A percentile compares a stretch with the other conserved stretches of the same genome.
These are phyloP conservation scores for Asterionellopsis glacialis DNA, from an alignment of 108 stramenopile genomes.

Conservation along the genomic window DNA sequence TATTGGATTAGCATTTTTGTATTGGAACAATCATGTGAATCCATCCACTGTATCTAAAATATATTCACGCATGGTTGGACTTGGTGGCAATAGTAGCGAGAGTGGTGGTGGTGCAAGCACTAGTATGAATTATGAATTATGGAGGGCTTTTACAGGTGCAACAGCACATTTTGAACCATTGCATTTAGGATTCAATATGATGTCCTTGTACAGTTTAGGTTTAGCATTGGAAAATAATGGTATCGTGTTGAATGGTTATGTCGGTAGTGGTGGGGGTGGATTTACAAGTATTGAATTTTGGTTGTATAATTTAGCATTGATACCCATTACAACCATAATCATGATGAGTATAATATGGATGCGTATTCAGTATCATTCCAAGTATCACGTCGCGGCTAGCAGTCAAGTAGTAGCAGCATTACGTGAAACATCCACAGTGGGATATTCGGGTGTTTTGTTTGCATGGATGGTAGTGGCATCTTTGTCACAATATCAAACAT, in stretches of 20 bases:
- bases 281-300: constrained; percentile 50
- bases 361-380: background rate
- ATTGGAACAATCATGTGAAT: constrained; percentile 59
- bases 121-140: constrained; percentile 42
- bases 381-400: background rate
- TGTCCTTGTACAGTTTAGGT: constrained; percentile 59
- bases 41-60: constrained; percentile 39
- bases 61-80: constrained; percentile 28
- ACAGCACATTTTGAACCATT: constrained; percentile 79
- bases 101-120: too few relatives aligned
- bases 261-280: background rate
- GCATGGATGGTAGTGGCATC: constrained; percentile 75
- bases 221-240: constrained; percentile 36
- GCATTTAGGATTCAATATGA: constrained; percentile 78
- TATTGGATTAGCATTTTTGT: constrained; percentile 45
- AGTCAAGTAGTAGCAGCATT: constrained; percentile 1
- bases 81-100: too few relatives aligned
- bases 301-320: constrained; percentile 55
- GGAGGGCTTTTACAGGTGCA: constrained; percentile 55
- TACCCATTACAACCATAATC: constrained; percentile 47
- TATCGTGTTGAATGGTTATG: too few relatives aligned
- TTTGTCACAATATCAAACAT: constrained; percentile 42
- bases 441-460: constrained; percentile 79
- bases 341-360: constrained; percentile 34
- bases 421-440: constrained; percentile 50